A percentile compares a stretch with the other conserved stretches of the same genome.
These are phyloP conservation scores for Ustilago crameri DNA, from an alignment of 1,284 basidiomycete genomes.

Conservation along the genomic window DNA sequence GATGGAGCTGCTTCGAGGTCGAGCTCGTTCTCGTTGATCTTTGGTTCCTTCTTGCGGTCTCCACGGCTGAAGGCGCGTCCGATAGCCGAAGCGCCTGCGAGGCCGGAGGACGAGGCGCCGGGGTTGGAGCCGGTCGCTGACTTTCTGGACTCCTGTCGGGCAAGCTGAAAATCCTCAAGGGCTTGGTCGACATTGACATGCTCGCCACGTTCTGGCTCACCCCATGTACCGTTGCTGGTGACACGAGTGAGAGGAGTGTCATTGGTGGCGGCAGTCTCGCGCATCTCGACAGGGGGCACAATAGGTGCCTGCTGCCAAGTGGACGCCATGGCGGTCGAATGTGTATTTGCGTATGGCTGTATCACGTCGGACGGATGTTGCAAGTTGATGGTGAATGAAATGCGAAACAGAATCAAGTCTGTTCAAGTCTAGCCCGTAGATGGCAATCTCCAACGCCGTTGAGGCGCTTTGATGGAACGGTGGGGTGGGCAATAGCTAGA, in stretches of 20 bases:
- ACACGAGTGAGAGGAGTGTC: constrained; percentile 7
- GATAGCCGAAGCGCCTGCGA: constrained; percentile 13
- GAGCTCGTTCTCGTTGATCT: constrained; percentile 22
- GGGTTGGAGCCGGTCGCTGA: constrained; percentile 6
- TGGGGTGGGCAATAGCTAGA: too few relatives aligned
- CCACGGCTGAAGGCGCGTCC: constrained; percentile 27
- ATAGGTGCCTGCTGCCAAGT: constrained; percentile 8
- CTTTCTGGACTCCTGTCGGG: constrained; percentile 22
- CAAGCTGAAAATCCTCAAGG: constrained; percentile 44
- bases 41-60: constrained; percentile 11
- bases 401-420: too few relatives aligned
- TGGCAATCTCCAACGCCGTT: too few relatives aligned
- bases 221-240: constrained; percentile 52
- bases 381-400: too few relatives aligned
- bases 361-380: too few relatives aligned
- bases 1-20: constrained; percentile 18
- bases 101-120: constrained; percentile 8
- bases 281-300: constrained; percentile 7
- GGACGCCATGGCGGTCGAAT: constrained; percentile 4
- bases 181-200: constrained; percentile 49
- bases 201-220: constrained; percentile 45
- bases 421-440: too few relatives aligned
- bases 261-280: not conserved
- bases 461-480: too few relatives aligned
- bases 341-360: too few relatives aligned